These are phyloP conservation scores for Alternaria ethzedia DNA, from an alignment of 2,329 filamentous ascomycete species.

Conservation along the genomic window DNA sequence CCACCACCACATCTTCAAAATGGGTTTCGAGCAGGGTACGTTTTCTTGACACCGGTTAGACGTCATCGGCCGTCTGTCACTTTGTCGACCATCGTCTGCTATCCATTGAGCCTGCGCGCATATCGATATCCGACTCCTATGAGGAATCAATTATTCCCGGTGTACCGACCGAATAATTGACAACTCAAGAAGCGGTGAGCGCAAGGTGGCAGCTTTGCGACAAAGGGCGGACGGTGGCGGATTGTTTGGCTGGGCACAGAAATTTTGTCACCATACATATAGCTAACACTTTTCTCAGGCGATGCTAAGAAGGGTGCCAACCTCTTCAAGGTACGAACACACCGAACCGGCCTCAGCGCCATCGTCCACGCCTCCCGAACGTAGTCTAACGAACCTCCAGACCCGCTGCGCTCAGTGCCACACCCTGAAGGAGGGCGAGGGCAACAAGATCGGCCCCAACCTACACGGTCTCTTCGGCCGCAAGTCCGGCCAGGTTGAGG, in stretches of 20 bases:
- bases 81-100: conserved; percentile 23
- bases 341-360: neutral
- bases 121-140: conserved; percentile 6
- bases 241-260: conserved; percentile 12
- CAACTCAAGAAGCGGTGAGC: conserved; percentile 18
- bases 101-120: conserved; percentile 36
- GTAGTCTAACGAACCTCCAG: conserved; percentile 48
- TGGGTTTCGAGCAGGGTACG: conserved; percentile 51
- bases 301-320: conserved; percentile 95
- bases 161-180: neutral
- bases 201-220: conserved; percentile 35
- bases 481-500: conserved; percentile 87
- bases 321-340: conserved; percentile 80
- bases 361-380: conserved; percentile 4
- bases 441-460: conserved; percentile 98
- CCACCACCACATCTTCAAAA: conserved; percentile 35
- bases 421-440: conserved; percentile 86
- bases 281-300: conserved; percentile 62
- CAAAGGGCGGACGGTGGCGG: conserved; percentile 26
- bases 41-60: conserved; percentile 31
- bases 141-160: conserved; percentile 6
- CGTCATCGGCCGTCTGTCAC: conserved; percentile 35
- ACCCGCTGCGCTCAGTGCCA: conserved; percentile 99
- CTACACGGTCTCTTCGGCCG: conserved; percentile 98
- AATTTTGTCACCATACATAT: conserved; percentile 4